Percentiles rank a stretch among this genome's conserved stretches.
Conservation (phyloP, 2,329 filamentous ascomycete genomes). For the Hymenoscyphus infarciens region DNA sequence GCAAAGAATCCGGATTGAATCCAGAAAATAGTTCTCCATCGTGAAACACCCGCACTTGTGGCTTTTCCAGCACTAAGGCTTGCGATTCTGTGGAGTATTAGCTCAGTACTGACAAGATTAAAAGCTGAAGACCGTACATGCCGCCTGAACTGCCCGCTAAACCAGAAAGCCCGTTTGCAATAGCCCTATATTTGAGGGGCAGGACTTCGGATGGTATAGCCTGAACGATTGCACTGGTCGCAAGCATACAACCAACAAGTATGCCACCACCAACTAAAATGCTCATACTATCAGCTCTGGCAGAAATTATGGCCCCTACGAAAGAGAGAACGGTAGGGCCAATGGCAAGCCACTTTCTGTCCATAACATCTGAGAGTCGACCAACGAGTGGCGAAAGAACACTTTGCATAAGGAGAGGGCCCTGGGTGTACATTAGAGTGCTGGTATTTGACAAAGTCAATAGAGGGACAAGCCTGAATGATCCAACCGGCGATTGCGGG, state of each 20-base stretch:
- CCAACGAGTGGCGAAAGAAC: slow-evolving; percentile 54
- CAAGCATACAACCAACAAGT: slow-evolving; percentile 51
- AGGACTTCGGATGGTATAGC: slow-evolving; percentile 55
- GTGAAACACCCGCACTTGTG: slow-evolving; percentile 44
- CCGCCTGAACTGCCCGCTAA: slow-evolving; percentile 50
- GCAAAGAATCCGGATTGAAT: slow-evolving; percentile 51
- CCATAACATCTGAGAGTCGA: slow-evolving; percentile 53
- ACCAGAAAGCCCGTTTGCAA: slow-evolving; percentile 52
- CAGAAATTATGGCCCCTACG: slow-evolving; percentile 50
- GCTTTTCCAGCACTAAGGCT: slow-evolving; percentile 49
- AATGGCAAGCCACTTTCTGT: slow-evolving; percentile 51
- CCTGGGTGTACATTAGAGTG: slow-evolving; percentile 37
- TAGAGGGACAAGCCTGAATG: no score
- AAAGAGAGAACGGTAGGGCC: slow-evolving; percentile 52
- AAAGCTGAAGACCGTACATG: slow-evolving; percentile 40
- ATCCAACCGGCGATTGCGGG: slow-evolving; percentile 51
- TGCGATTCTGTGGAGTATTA: neutral
- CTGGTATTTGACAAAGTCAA: no score
- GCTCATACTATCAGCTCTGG: slow-evolving; percentile 52
- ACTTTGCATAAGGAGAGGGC: slow-evolving; percentile 54
- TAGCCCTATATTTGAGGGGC: slow-evolving; percentile 52
- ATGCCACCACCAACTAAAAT: slow-evolving; percentile 56
- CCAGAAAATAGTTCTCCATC: slow-evolving; percentile 58
- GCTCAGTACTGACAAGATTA: neutral
- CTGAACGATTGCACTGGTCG: slow-evolving; percentile 53